Evolutionary conservation across 352 stramenopile species (phyloP).

Genomic region (Globisporangium canariense): DNA sequence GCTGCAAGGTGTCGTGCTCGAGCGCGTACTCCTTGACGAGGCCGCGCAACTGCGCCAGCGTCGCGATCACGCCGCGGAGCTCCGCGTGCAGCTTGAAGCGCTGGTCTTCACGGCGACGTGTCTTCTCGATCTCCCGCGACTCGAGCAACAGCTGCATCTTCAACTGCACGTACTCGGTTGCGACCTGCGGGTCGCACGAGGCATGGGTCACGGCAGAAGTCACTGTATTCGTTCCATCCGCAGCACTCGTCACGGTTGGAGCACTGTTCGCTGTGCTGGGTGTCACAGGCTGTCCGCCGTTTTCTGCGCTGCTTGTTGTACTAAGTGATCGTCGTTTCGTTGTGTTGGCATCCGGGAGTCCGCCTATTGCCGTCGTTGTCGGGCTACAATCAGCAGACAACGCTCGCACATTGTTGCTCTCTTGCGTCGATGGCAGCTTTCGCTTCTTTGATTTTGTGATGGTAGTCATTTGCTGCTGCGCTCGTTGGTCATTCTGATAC

Average conservation of each 20-base stretch:
- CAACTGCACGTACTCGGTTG: conserved; percentile 13
- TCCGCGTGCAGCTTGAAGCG: conserved; percentile 36
- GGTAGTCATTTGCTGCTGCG: not conserved
- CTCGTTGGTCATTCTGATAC: not conserved
- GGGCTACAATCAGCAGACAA: not conserved
- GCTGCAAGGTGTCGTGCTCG: conserved; percentile 12
- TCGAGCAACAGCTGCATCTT: conserved; percentile 31
- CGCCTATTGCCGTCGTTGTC: not conserved
- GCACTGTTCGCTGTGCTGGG: not conserved
- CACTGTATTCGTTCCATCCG: not conserved
- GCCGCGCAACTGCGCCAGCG: conserved; percentile 33
- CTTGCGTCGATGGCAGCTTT: not conserved
- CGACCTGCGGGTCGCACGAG: conserved; percentile 11
- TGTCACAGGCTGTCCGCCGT: not conserved
- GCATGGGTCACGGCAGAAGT: not conserved
- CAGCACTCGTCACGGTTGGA: not conserved
- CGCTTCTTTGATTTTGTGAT: not conserved
- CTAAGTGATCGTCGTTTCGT: conserved; percentile 1
- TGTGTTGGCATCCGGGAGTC: not conserved
- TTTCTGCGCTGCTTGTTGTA: not conserved
- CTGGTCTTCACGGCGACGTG: conserved; percentile 17
- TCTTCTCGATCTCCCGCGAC: conserved; percentile 11
- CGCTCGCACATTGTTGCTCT: not conserved
- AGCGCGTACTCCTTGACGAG: conserved; percentile 34
- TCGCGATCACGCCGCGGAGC: conserved; percentile 34